Percentiles rank a stretch among this genome's conserved stretches.
Conservation (phyloP, 2,329 filamentous ascomycete genomes). For the Sphaerulina vaccinii region DNA sequence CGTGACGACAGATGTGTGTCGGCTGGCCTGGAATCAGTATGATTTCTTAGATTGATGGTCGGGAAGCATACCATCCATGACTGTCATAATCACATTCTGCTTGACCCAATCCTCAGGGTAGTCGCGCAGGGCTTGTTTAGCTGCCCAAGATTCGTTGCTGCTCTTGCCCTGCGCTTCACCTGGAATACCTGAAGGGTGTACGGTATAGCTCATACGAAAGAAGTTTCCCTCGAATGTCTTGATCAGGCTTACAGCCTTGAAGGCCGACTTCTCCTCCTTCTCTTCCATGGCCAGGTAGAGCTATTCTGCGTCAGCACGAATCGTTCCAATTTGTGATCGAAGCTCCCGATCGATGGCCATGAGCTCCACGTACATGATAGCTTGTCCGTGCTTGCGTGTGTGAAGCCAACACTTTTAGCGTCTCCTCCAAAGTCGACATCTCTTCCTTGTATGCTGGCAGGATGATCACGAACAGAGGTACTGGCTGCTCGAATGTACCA, state of each 20-base stretch:
- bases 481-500: constrained; percentile 25
- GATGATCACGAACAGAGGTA: constrained; percentile 61
- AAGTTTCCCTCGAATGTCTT: constrained; percentile 64
- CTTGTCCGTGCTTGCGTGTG: constrained; percentile 62
- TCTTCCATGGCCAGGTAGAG: constrained; percentile 72
- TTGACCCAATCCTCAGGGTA: constrained; percentile 52
- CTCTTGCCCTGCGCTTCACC: constrained; percentile 72
- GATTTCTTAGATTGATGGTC: neutral
- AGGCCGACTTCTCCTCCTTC: constrained; percentile 60
- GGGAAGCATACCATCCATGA: constrained; percentile 64
- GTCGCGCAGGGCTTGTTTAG: constrained; percentile 62
- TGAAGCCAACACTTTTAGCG: constrained; percentile 65
- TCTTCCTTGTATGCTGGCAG: constrained; percentile 76
- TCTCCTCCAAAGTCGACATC: constrained; percentile 65
- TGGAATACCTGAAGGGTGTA: constrained; percentile 65
- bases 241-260: constrained; percentile 63
- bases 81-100: constrained; percentile 66
- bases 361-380: constrained; percentile 64
- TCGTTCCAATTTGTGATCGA: neutral
- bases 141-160: constrained; percentile 71
- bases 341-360: neutral
- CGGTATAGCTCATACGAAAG: constrained; percentile 64
- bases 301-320: constrained; percentile 42
- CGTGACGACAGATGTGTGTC: constrained; percentile 68
- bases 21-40: constrained; percentile 46